These are phyloP conservation scores for Puccinia horiana DNA, from an alignment of 1,284 basidiomycete genomes.

Conservation along the genomic window DNA sequence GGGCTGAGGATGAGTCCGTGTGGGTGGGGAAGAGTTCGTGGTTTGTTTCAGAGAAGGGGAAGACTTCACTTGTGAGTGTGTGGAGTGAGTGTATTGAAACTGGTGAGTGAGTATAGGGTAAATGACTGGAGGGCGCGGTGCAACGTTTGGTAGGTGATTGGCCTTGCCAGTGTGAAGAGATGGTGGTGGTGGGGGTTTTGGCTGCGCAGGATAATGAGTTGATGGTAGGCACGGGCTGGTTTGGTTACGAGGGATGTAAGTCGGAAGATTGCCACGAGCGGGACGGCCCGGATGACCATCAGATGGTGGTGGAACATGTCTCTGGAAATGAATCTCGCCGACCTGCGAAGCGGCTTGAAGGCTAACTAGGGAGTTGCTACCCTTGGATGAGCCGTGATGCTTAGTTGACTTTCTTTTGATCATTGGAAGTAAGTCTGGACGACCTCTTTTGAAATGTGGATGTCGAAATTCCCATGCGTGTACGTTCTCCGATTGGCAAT, in stretches of 20 bases:
- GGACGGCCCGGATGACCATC: background rate
- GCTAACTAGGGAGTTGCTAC: background rate
- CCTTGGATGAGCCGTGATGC: constrained; percentile 12
- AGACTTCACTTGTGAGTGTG: background rate
- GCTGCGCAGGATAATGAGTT: constrained; percentile 21
- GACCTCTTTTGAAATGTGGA: constrained; percentile 75
- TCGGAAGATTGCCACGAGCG: background rate
- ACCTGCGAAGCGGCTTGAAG: background rate
- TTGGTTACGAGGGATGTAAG: constrained; percentile 9
- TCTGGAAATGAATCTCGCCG: background rate
- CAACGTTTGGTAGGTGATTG: background rate
- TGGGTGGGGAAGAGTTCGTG: background rate
- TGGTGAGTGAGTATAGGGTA: constrained; percentile 22
- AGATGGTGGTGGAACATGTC: background rate
- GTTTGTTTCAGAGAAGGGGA: background rate
- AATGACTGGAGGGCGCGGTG: background rate
- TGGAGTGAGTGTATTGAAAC: constrained; percentile 14
- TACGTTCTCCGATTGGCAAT: constrained; percentile 73
- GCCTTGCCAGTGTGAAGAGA: background rate
- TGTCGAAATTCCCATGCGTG: constrained; percentile 88
- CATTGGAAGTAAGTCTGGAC: constrained; percentile 76
- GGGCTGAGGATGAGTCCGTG: background rate
- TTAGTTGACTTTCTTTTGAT: constrained; percentile 74
- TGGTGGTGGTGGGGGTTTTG: constrained; percentile 16
- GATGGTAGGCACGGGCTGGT: background rate